phyloP scores from a whole-genome alignment of 2,329 filamentous ascomycete genomes.

The Thielaviopsis musarum region DNA sequence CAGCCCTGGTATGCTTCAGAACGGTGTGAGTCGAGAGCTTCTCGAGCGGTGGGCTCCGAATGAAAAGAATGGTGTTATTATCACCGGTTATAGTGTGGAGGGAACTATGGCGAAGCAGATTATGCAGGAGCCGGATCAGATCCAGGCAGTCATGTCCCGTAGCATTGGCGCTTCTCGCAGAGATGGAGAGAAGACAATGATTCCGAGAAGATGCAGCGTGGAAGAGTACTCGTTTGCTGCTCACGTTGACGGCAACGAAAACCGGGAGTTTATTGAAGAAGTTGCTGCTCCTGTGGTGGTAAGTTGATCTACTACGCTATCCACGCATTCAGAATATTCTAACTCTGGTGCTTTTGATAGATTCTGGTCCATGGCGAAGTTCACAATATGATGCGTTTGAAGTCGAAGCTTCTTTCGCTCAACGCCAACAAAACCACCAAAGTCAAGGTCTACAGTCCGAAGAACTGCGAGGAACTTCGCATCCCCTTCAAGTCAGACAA shows the following conservation, averaged over 20 bases:
- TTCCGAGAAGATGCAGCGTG: constrained; percentile 80
- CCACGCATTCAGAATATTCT: background rate
- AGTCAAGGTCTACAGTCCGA: constrained; percentile 82
- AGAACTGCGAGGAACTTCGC: constrained; percentile 85
- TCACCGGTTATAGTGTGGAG: constrained; percentile 96
- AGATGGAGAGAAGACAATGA: constrained; percentile 76
- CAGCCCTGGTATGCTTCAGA: constrained; percentile 95
- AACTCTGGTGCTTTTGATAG: constrained; percentile 1
- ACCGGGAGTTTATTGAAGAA: constrained; percentile 92
- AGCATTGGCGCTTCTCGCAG: constrained; percentile 43
- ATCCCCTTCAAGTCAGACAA: constrained; percentile 96
- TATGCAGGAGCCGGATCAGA: constrained; percentile 85
- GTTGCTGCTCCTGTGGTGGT: constrained; percentile 83
- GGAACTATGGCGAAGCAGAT: constrained; percentile 96
- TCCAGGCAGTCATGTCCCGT: constrained; percentile 81
- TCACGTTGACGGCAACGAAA: constrained; percentile 90
- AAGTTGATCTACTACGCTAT: constrained; percentile 26
- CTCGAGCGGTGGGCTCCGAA: constrained; percentile 93
- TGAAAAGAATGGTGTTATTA: constrained; percentile 93
- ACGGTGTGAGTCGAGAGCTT: constrained; percentile 80
- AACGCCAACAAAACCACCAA: constrained; percentile 68
- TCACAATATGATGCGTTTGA: constrained; percentile 94
- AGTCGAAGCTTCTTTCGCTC: constrained; percentile 84
- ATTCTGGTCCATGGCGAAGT: constrained; percentile 90
- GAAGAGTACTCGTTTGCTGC: constrained; percentile 92